Base-by-base conservation (phyloP, 2,329 filamentous ascomycete species). In the Pleoardoris graminearum region DNA sequence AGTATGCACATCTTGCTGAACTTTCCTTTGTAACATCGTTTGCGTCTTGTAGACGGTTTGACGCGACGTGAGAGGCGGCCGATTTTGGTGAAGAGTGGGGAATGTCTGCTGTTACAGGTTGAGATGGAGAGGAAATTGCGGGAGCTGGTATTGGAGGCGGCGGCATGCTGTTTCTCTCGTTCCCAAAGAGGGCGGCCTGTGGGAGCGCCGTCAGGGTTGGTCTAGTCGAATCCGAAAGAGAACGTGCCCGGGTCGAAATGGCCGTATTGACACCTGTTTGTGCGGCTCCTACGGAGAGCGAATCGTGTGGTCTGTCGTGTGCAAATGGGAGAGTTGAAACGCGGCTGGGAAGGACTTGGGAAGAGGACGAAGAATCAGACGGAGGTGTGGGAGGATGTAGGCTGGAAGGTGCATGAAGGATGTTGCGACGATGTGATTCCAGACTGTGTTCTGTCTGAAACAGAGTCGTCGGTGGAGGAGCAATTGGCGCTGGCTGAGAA, bases 321-420 rank as follows among this genome's bases (percentile, higher is more conserved):
- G 17, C 17, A 10, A 33, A 11, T 16, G 44, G 19, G 14, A 29
- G 22, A 21, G 44, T 21, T 16, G 32, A 27, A 4, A 37, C 21
- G n/a, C 22, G 22, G n/a, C 10, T 10, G 30, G 32, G 10, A 27
- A 36, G 22, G 0, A 29, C 14, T n/a, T 46, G 43, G 11, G 16
- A 11, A 19, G 25, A 27, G 25, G 30, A 27, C 37, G 23, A 19
- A n/a, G 33, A 5, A 21, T 47, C 44, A 8, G 44, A 35, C 5
- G 44, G 44, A 29, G 44, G 44, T 10, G 44, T 47, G 44, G 29
- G 29, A 14, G 44, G 44, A 37, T 47, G 44, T n/a, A n/a, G n/a
- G 16, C 3, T 12, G 11, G 14, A 22, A 21, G 44, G 14, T 19
- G 37, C 33, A 22, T 33, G 44, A 21, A 45, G 27, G 12, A 23